Conservation (phyloP, 441 rosid genomes). For the Capsella rubella region DNA sequence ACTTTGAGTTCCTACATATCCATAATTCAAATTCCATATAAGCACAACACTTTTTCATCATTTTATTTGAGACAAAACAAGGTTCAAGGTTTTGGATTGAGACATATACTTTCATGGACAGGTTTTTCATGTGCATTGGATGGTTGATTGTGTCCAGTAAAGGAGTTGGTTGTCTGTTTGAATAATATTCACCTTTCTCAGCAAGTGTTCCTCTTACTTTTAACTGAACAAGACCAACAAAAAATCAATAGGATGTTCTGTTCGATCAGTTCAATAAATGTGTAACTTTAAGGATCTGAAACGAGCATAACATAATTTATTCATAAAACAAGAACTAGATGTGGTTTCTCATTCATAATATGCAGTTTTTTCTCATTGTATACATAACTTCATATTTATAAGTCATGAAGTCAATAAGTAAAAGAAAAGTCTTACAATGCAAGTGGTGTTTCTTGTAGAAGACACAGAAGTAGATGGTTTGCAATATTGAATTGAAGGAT, state of each 20-base stretch:
- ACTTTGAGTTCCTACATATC: slow-evolving; percentile 71
- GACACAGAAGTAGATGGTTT: slow-evolving; percentile 41
- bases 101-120: slow-evolving; percentile 65
- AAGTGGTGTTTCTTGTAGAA: slow-evolving; percentile 34
- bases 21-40: background rate
- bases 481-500: slow-evolving; percentile 47
- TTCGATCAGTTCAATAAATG: background rate
- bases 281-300: background rate
- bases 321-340: background rate
- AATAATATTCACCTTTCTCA: slow-evolving; percentile 70
- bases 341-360: background rate
- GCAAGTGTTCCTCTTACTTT: slow-evolving; percentile 67
- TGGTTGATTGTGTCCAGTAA: slow-evolving; percentile 85
- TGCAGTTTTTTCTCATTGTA: background rate
- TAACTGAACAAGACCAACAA: slow-evolving; percentile 44
- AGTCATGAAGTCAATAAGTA: slow-evolving; percentile 18
- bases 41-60: background rate
- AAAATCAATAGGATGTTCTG: background rate
- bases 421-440: slow-evolving; percentile 42
- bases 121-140: slow-evolving; percentile 94
- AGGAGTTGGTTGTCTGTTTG: slow-evolving; percentile 82
- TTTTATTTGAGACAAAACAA: background rate
- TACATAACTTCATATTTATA: background rate
- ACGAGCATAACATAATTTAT: too few species aligned
- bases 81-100: background rate